These are phyloP conservation scores for Scalesia atractyloides DNA, from an alignment of 129 eudicot species.

Conservation along the genomic window DNA sequence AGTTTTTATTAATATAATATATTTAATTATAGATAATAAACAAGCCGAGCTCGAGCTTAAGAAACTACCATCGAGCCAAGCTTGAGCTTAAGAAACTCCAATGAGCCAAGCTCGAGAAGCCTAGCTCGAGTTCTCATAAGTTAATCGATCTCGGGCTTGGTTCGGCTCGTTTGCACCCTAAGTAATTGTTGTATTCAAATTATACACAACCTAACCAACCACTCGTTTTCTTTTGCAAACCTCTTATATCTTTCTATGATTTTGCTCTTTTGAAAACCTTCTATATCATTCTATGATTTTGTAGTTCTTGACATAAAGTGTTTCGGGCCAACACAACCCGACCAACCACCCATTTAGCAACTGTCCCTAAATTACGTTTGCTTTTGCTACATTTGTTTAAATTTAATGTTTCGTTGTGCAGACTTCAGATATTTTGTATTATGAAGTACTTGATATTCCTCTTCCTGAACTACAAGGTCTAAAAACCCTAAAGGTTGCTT, in stretches of 20 bases:
- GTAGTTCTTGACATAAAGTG: neutral
- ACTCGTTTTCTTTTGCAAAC: no score
- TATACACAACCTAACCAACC: neutral
- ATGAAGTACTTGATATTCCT: conserved; percentile 91
- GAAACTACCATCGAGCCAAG: no score
- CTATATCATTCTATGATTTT: neutral
- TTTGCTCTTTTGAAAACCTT: no score
- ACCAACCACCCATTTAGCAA: neutral
- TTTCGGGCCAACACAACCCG: neutral
- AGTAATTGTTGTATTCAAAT: neutral
- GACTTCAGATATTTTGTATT: conserved; percentile 83
- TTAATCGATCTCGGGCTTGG: no score
- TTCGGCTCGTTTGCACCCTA: no score
- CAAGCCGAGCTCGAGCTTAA: no score
- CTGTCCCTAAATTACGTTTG: neutral
- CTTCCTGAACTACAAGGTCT: conserved; percentile 87
- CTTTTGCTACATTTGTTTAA: neutral
- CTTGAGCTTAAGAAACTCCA: no score
- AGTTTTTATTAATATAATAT: no score
- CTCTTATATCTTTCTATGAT: neutral
- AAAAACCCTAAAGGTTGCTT: conserved; percentile 83
- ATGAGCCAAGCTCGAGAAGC: no score
- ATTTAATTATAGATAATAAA: no score
- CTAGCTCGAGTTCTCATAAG: no score
- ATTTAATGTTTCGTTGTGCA: conserved; percentile 23